Evolutionary conservation across 345 rosid species (phyloP).

Genomic region (Fremontodendron californicum): DNA sequence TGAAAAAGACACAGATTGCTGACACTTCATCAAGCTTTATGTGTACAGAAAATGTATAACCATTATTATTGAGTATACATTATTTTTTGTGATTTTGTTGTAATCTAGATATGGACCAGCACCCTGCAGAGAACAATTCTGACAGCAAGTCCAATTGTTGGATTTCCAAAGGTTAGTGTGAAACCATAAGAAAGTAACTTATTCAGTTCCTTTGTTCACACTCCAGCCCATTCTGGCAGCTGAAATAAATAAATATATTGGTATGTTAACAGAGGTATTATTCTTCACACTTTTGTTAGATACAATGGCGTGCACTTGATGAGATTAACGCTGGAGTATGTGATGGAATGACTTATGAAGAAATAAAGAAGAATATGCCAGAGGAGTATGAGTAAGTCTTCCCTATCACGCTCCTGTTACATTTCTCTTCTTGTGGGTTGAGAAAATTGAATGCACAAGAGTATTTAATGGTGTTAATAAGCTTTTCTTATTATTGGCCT

Average conservation of each 20-base stretch:
- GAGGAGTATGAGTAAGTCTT: constrained; percentile 91
- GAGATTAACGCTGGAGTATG: constrained; percentile 99
- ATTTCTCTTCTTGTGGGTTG: background rate
- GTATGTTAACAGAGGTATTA: background rate
- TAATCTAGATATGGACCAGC: constrained; percentile 92
- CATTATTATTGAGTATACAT: background rate
- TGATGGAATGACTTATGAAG: constrained; percentile 99
- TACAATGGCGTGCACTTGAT: constrained; percentile 99
- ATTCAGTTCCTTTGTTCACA: background rate
- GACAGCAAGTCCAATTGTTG: constrained; percentile 81
- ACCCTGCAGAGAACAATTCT: constrained; percentile 91
- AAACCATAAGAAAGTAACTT: constrained; percentile 8
- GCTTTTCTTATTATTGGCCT: background rate
- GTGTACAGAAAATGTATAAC: background rate
- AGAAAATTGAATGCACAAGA: background rate
- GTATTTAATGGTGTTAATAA: background rate
- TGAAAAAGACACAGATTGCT: background rate
- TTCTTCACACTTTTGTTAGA: constrained; percentile 38
- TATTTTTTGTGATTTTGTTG: background rate
- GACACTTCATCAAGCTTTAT: background rate
- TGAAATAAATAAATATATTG: background rate
- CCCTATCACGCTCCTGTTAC: background rate
- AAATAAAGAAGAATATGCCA: constrained; percentile 85
- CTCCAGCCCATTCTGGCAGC: background rate
- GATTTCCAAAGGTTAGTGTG: constrained; percentile 84